Evolutionary conservation across 345 rosid genomes (phyloP).

Genomic region (Citrus medica): DNA sequence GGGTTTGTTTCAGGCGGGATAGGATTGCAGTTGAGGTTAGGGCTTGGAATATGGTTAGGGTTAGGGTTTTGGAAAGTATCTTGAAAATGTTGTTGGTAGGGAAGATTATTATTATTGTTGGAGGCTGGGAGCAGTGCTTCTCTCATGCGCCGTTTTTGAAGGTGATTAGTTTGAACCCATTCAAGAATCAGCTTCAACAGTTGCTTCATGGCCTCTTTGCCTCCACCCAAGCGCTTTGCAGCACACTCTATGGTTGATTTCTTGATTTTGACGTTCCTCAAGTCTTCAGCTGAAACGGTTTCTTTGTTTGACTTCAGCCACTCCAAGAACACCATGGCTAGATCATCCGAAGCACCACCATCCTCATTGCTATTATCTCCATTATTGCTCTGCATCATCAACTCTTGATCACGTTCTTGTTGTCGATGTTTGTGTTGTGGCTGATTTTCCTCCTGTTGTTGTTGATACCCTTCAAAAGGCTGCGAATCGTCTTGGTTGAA

Average conservation of each 20-base stretch:
- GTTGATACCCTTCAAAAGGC: conserved; percentile 29
- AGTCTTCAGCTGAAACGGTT: conserved; percentile 83
- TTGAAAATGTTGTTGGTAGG: conserved; percentile 29
- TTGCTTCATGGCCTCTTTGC: conserved; percentile 89
- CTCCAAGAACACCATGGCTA: conserved; percentile 76
- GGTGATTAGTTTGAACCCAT: conserved; percentile 94
- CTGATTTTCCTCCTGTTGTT: not conserved
- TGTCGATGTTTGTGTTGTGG: conserved; percentile 1
- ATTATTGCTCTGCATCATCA: not conserved
- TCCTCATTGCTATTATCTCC: conserved; percentile 14
- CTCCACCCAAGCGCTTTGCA: conserved; percentile 83
- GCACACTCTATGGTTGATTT: conserved; percentile 91
- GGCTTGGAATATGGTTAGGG: conserved; percentile 21
- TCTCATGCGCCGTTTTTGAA: conserved; percentile 48
- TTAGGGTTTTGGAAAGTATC: conserved; percentile 50
- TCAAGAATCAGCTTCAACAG: conserved; percentile 88
- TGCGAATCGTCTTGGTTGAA: conserved; percentile 43
- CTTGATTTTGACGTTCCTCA: conserved; percentile 86
- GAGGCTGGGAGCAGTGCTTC: conserved; percentile 15
- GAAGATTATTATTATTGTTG: not conserved
- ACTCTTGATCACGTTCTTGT: conserved; percentile 2
- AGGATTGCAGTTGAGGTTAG: conserved; percentile 27
- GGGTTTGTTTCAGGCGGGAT: conserved; percentile 35
- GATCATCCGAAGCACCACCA: conserved; percentile 52
- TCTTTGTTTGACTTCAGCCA: conserved; percentile 90